These are phyloP conservation scores for Populus alba DNA, from an alignment of 345 rosid species.

Conservation along the genomic window DNA sequence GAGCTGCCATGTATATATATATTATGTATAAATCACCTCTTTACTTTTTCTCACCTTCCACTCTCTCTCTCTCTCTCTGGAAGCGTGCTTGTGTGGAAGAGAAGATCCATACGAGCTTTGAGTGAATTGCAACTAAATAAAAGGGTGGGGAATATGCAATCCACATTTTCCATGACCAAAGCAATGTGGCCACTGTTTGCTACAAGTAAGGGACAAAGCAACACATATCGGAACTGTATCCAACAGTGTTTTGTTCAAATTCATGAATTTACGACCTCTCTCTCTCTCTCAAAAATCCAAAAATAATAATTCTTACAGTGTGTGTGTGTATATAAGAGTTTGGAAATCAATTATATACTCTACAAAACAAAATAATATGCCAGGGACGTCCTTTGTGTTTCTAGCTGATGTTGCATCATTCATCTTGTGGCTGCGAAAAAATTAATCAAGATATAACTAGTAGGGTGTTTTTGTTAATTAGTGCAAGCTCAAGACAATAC, in stretches of 20 bases:
- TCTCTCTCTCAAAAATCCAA: neutral
- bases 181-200: conserved; percentile 29
- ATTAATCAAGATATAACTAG: neutral
- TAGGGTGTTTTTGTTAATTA: neutral
- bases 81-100: conserved; percentile 14
- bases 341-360: neutral
- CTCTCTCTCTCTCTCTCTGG: neutral
- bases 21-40: neutral
- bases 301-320: too few species aligned
- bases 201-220: neutral
- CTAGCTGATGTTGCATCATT: neutral
- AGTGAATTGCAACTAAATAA: conserved; percentile 31
- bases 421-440: neutral
- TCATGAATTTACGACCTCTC: neutral
- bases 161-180: conserved; percentile 41
- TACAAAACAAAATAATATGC: neutral
- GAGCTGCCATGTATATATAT: neutral
- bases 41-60: neutral
- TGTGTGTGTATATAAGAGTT: neutral
- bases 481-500: neutral
- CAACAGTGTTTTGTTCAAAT: neutral
- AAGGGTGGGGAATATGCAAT: conserved; percentile 40
- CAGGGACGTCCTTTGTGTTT: neutral
- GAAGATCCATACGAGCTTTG: conserved; percentile 26
- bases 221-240: neutral